Evolutionary conservation across 1,284 basidiomycete genomes (phyloP).

Genomic region (Pterulicium gracile): DNA sequence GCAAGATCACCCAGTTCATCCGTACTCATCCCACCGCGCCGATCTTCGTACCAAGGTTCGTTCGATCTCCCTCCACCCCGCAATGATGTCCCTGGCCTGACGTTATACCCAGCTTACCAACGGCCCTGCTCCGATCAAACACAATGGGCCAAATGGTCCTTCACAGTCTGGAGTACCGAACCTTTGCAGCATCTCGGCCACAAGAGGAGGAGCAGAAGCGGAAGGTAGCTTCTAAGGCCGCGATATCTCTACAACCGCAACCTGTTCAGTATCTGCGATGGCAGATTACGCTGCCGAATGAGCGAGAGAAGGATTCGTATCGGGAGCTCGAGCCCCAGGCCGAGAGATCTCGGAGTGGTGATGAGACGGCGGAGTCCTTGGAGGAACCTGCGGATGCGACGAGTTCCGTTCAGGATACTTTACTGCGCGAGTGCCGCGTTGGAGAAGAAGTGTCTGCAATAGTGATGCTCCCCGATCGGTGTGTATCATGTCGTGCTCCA

Average conservation of each 20-base stretch:
- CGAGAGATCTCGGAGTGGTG: background rate
- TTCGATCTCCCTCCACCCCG: too few relatives aligned
- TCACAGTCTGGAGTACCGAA: background rate
- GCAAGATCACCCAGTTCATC: background rate
- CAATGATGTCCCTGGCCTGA: background rate
- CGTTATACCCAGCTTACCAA: background rate
- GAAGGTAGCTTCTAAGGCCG: background rate
- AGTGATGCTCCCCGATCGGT: conserved; percentile 1
- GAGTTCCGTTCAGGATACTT: too few relatives aligned
- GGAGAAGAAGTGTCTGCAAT: background rate
- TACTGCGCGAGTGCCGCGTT: too few relatives aligned
- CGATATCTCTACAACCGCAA: background rate
- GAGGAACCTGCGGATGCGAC: too few relatives aligned
- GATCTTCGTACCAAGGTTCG: background rate
- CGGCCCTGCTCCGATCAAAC: background rate
- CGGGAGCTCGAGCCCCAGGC: background rate
- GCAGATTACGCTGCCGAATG: background rate
- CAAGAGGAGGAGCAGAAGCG: background rate
- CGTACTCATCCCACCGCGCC: background rate
- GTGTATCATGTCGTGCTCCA: background rate
- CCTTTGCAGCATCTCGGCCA: background rate
- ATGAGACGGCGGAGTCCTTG: too few relatives aligned
- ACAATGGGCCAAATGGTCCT: background rate
- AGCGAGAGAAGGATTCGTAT: background rate
- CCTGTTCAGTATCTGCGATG: background rate